phyloP scores from a whole-genome alignment of 1,284 basidiomycete species.

The Melampsora americana region DNA sequence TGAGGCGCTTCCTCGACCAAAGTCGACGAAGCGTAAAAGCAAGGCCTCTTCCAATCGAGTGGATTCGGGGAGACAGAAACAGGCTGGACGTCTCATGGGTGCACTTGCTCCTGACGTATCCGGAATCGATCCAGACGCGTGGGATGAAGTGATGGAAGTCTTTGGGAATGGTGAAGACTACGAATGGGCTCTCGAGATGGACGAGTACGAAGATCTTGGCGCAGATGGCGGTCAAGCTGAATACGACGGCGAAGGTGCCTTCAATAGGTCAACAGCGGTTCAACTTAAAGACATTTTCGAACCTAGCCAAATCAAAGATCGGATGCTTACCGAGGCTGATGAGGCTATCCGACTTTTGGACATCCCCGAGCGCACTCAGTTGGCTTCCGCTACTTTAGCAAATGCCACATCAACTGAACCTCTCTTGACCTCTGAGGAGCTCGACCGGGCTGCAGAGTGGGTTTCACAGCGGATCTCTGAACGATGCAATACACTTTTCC shows the following conservation, averaged over 20 bases:
- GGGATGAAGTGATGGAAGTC: constrained; percentile 94
- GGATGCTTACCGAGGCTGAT: constrained; percentile 89
- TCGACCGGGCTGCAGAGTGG: constrained; percentile 82
- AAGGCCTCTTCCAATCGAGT: constrained; percentile 55
- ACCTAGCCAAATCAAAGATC: constrained; percentile 88
- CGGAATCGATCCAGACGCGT: constrained; percentile 64
- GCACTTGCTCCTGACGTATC: constrained; percentile 48
- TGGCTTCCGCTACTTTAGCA: constrained; percentile 79
- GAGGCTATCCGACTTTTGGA: constrained; percentile 80
- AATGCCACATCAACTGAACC: constrained; percentile 64
- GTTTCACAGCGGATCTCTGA: constrained; percentile 76
- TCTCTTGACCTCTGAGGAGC: constrained; percentile 64
- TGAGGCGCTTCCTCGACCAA: constrained; percentile 24
- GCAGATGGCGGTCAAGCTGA: constrained; percentile 66
- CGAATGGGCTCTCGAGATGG: constrained; percentile 82
- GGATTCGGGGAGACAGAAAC: constrained; percentile 64
- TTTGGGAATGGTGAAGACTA: constrained; percentile 97
- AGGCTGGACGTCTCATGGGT: constrained; percentile 61
- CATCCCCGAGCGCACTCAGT: constrained; percentile 93
- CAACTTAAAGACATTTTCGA: constrained; percentile 76
- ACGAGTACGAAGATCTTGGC: constrained; percentile 63
- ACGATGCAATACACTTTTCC: constrained; percentile 62
- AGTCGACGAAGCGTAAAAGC: constrained; percentile 43
- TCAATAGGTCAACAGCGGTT: constrained; percentile 14
- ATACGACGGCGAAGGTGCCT: constrained; percentile 68